Evolutionary conservation across 306 rosid species (phyloP).

Genomic region (Carpinus viminea): DNA sequence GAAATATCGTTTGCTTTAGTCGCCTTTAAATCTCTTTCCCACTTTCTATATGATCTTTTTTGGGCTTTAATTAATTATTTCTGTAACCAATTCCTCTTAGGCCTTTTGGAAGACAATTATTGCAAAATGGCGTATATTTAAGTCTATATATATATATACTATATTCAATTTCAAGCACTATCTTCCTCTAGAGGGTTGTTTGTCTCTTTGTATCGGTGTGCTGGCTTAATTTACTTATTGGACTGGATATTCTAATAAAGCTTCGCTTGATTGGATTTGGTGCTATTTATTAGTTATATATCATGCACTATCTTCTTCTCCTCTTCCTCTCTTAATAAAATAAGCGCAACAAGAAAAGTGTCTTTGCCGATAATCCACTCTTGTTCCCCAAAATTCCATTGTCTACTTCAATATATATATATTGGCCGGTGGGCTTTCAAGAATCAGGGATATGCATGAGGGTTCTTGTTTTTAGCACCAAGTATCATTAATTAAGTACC

Average conservation of each 20-base stretch:
- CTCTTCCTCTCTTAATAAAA: neutral
- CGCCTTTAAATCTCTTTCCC: constrained; percentile 4
- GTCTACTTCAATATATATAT: constrained; percentile 18
- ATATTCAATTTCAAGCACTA: constrained; percentile 16
- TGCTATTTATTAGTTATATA: neutral
- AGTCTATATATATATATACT: neutral
- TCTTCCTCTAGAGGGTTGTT: constrained; percentile 5
- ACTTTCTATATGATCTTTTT: neutral
- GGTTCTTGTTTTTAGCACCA: constrained; percentile 30
- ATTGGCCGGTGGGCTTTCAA: constrained; percentile 23
- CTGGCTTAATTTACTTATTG: neutral
- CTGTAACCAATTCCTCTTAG: constrained; percentile 17
- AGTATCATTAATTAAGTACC: neutral
- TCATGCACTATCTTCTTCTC: neutral
- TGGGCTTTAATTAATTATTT: neutral
- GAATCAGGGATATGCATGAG: constrained; percentile 28
- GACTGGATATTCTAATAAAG: constrained; percentile 1
- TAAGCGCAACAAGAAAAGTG: constrained; percentile 8
- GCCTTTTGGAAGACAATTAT: constrained; percentile 23
- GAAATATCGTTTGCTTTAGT: neutral
- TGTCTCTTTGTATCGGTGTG: constrained; percentile 23
- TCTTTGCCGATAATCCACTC: constrained; percentile 15
- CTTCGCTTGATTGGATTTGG: constrained; percentile 1
- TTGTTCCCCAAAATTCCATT: constrained; percentile 47
- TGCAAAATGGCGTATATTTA: constrained; percentile 21